Evolutionary conservation across 768 basidiomycete species (phyloP).

Genomic region (Leccinum barrowsii): DNA sequence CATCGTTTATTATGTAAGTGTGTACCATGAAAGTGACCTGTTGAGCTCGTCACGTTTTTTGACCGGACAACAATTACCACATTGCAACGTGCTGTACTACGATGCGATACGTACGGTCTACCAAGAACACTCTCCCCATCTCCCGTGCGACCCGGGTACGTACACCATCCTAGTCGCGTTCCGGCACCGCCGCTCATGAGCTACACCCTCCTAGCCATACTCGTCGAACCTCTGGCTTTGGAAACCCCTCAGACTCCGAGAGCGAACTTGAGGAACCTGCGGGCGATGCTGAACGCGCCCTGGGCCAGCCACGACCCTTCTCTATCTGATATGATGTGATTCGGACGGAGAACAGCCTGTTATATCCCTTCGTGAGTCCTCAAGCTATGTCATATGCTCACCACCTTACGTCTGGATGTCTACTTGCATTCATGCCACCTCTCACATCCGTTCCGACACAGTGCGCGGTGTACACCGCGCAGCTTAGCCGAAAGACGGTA

Average conservation of each 20-base stretch:
- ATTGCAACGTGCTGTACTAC: neutral
- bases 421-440: neutral
- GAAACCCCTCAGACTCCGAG: conserved; percentile 49
- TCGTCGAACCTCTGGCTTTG: conserved; percentile 51
- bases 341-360: conserved; percentile 42
- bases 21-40: no score
- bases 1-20: no score
- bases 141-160: conserved; percentile 38
- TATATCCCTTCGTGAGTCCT: conserved; percentile 32
- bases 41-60: no score
- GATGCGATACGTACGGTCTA: conserved; percentile 50
- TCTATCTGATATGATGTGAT: conserved; percentile 38
- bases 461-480: conserved; percentile 20
- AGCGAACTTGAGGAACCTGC: conserved; percentile 29
- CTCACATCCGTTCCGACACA: conserved; percentile 4
- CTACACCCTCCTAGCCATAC: conserved; percentile 3
- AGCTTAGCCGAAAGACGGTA: conserved; percentile 33
- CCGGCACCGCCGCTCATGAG: neutral
- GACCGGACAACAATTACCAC: neutral
- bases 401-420: neutral
- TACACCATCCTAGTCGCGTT: conserved; percentile 6
- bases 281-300: conserved; percentile 37
- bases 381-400: neutral
- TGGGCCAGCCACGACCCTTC: conserved; percentile 29
- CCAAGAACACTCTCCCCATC: conserved; percentile 52